These are phyloP conservation scores for Nyssa sinensis DNA, from an alignment of 148 eudicot species.

Conservation along the genomic window DNA sequence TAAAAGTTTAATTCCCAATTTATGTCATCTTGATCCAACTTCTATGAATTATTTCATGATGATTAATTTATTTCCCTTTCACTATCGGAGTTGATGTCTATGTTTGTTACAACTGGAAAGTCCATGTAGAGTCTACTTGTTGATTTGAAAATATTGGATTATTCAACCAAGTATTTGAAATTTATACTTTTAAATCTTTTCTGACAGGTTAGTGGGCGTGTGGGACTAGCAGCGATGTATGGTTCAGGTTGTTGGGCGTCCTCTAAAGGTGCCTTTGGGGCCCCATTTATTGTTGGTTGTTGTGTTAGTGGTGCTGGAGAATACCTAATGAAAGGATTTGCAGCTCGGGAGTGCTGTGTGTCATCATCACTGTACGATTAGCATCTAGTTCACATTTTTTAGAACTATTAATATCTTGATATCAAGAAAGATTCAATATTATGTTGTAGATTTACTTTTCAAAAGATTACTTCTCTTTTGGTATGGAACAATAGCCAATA, in stretches of 20 bases:
- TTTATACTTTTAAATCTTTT: background rate
- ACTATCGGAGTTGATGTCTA: background rate
- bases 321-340: conserved; percentile 84
- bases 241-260: conserved; percentile 99
- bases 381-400: background rate
- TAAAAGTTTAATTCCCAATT: no score
- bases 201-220: conserved; percentile 85
- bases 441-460: background rate
- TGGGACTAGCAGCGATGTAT: conserved; percentile 91
- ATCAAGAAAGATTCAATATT: background rate
- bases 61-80: no score
- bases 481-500: background rate
- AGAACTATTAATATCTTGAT: background rate
- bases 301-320: conserved; percentile 97
- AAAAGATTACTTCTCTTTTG: background rate
- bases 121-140: background rate
- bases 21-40: background rate
- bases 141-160: background rate
- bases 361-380: conserved; percentile 70
- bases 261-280: conserved; percentile 62
- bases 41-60: no score
- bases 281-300: conserved; percentile 66
- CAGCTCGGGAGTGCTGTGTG: conserved; percentile 84
- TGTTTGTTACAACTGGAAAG: background rate
- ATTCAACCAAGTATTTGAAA: background rate